phyloP scores from a whole-genome alignment of 306 rosid species.

The Vigna trinervia region DNA sequence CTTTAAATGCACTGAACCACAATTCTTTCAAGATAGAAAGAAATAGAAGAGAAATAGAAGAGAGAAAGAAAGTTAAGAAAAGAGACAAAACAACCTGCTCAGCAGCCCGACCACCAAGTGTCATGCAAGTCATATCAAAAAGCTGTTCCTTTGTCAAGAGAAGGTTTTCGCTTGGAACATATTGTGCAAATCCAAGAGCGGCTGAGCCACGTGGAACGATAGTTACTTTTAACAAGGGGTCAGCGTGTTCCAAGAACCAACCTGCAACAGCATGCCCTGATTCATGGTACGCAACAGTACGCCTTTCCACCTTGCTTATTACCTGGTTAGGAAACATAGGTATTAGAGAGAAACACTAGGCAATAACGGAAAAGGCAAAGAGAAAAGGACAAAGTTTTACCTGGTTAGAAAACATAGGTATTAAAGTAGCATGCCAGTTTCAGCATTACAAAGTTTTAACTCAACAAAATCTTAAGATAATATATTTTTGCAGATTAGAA shows the following conservation, averaged over 20 bases:
- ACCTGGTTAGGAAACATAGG: slow-evolving; percentile 61
- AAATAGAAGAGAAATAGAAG: not conserved
- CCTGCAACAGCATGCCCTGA: slow-evolving; percentile 96
- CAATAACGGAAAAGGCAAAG: not conserved
- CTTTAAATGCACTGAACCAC: not conserved
- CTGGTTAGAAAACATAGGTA: too few relatives aligned
- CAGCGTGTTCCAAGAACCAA: slow-evolving; percentile 93
- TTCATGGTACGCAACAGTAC: slow-evolving; percentile 97
- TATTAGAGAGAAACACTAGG: slow-evolving; percentile 28
- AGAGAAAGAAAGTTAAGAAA: not conserved
- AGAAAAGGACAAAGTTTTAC: too few relatives aligned
- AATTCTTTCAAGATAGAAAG: slow-evolving; percentile 15
- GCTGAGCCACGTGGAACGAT: slow-evolving; percentile 98
- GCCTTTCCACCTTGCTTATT: slow-evolving; percentile 88
- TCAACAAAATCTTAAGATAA: not conserved
- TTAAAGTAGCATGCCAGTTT: not conserved
- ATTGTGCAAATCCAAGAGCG: slow-evolving; percentile 96
- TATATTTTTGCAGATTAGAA: slow-evolving; percentile 6
- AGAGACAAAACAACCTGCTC: slow-evolving; percentile 72
- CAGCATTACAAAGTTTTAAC: slow-evolving; percentile 14
- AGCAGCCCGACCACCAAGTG: slow-evolving; percentile 98
- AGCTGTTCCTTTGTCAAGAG: slow-evolving; percentile 96
- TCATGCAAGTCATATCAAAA: slow-evolving; percentile 91
- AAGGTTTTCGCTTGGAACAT: slow-evolving; percentile 92
- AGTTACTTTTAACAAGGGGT: slow-evolving; percentile 89